Evolutionary conservation across 352 stramenopile genomes (phyloP).

Genomic region (Globisporangium nodosum): DNA sequence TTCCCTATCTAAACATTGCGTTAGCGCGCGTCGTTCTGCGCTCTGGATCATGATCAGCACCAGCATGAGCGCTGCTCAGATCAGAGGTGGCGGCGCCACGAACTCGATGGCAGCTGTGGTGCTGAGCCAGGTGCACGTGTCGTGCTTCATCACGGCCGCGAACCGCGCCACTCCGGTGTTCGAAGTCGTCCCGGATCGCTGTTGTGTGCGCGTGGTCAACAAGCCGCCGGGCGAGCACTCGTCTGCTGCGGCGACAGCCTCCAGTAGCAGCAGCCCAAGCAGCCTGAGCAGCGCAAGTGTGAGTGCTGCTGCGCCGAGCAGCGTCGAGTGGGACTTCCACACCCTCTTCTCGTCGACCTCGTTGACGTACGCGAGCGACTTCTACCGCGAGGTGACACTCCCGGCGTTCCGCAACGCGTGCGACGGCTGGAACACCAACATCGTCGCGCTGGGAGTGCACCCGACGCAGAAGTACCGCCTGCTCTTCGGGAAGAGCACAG

Average conservation of each 20-base stretch:
- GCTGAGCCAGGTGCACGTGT: constrained; percentile 48
- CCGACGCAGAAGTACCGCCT: constrained; percentile 69
- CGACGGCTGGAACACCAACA: constrained; percentile 56
- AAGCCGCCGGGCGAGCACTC: constrained; percentile 18
- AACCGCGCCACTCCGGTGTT: constrained; percentile 63
- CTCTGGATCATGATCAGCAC: too few species aligned
- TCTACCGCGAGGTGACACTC: constrained; percentile 52
- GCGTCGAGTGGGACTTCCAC: constrained; percentile 56
- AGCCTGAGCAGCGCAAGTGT: background rate
- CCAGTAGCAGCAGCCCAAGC: background rate
- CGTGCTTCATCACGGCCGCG: constrained; percentile 64
- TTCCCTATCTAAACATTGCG: too few species aligned
- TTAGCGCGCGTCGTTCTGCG: too few species aligned
- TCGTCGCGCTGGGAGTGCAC: constrained; percentile 59
- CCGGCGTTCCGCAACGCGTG: constrained; percentile 35
- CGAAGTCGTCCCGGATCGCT: constrained; percentile 37
- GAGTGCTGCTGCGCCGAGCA: constrained; percentile 5
- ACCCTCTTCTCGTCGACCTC: constrained; percentile 47
- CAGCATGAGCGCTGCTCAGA: too few species aligned
- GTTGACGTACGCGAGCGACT: constrained; percentile 31
- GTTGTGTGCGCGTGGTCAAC: constrained; percentile 39
- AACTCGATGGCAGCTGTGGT: constrained; percentile 13
- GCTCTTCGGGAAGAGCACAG: constrained; percentile 57
- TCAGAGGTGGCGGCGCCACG: background rate
- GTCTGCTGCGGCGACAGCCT: background rate